Evolutionary conservation across 352 stramenopile genomes (phyloP).

Genomic region (Phytophthora hibernalis): DNA sequence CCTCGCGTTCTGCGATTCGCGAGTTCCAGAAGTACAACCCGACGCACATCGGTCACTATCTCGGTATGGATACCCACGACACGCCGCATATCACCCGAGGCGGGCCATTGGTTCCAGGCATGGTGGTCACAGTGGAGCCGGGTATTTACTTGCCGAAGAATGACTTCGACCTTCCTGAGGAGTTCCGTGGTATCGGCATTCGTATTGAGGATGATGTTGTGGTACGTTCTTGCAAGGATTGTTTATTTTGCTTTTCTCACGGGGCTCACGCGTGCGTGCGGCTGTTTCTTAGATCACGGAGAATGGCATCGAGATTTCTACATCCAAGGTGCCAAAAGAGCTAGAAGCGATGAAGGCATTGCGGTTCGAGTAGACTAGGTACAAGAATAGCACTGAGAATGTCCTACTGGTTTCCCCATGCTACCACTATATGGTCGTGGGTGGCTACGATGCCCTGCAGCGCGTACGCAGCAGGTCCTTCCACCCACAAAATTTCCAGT

Average conservation of each 20-base stretch:
- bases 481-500: no score
- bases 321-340: constrained; percentile 72
- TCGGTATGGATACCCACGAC: constrained; percentile 88
- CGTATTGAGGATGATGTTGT: constrained; percentile 89
- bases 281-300: constrained; percentile 65
- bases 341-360: constrained; percentile 72
- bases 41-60: constrained; percentile 87
- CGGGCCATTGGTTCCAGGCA: constrained; percentile 64
- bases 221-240: constrained; percentile 39
- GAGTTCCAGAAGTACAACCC: constrained; percentile 88
- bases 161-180: constrained; percentile 64
- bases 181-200: constrained; percentile 86
- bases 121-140: constrained; percentile 87
- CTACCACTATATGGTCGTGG: no score
- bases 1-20: constrained; percentile 44
- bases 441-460: no score
- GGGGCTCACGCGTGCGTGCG: constrained; percentile 9
- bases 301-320: constrained; percentile 79
- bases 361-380: constrained; percentile 48
- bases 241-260: neutral
- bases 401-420: no score
- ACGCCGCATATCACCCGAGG: constrained; percentile 75
- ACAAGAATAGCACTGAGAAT: no score
- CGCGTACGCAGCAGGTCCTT: no score
- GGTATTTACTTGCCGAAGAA: constrained; percentile 86